These are phyloP conservation scores for Talaromyces ruber DNA, from an alignment of 495 filamentous ascomycete genomes.

Conservation along the genomic window DNA sequence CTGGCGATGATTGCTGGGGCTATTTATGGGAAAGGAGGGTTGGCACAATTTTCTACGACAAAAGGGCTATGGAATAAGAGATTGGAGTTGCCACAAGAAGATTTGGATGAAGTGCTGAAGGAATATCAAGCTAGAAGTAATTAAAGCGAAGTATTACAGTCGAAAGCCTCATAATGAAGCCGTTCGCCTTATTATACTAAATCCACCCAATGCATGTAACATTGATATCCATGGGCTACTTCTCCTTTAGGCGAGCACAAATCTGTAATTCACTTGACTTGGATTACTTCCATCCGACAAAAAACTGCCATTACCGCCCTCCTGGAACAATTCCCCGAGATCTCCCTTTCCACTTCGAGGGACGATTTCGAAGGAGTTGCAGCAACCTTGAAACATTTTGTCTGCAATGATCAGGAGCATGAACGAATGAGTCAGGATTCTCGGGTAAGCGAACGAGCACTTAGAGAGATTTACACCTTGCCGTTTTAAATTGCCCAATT, in stretches of 20 bases:
- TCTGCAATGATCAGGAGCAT: slow-evolving; percentile 72
- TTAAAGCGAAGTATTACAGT: too few species aligned
- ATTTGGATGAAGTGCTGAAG: neutral
- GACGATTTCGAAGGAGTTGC: slow-evolving; percentile 38
- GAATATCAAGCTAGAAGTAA: neutral
- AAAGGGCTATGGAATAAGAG: neutral
- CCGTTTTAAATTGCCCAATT: slow-evolving; percentile 65
- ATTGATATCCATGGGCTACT: too few species aligned
- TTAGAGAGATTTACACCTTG: slow-evolving; percentile 69
- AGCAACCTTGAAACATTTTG: slow-evolving; percentile 72
- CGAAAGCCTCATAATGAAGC: too few species aligned
- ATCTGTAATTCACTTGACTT: too few species aligned
- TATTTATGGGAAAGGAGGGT: neutral
- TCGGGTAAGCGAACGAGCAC: slow-evolving; percentile 58
- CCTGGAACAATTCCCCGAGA: too few species aligned
- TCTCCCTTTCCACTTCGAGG: too few species aligned
- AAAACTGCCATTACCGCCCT: too few species aligned
- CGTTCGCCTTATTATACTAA: too few species aligned
- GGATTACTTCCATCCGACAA: too few species aligned
- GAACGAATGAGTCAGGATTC: slow-evolving; percentile 58
- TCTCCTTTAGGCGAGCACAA: too few species aligned
- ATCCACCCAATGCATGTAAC: too few species aligned
- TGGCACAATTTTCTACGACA: neutral
- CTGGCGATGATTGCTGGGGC: neutral
- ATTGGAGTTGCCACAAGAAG: neutral